phyloP scores from a whole-genome alignment of 148 eudicot genomes.

The Rhododendron ferrugineum region DNA sequence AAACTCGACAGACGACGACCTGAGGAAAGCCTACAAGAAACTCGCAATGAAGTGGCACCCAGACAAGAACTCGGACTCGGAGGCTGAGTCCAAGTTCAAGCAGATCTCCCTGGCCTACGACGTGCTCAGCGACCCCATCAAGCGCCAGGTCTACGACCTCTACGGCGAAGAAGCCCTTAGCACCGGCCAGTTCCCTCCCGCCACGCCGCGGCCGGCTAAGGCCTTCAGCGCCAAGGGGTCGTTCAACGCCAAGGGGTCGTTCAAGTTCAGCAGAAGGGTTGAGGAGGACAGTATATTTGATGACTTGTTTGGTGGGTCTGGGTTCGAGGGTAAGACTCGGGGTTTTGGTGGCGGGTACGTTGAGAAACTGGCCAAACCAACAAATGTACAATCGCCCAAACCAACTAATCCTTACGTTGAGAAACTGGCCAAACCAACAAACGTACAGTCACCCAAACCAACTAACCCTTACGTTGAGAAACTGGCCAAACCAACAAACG shows the following conservation, averaged over 20 bases:
- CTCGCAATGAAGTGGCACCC: constrained; percentile 97
- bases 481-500: neutral
- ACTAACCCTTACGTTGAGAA: neutral
- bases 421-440: neutral
- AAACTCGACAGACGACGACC: constrained; percentile 47
- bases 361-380: neutral
- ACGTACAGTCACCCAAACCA: neutral
- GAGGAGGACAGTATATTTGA: constrained; percentile 39
- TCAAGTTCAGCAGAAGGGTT: constrained; percentile 26
- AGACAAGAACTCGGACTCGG: constrained; percentile 55
- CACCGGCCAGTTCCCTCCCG: constrained; percentile 29
- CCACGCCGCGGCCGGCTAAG: constrained; percentile 19
- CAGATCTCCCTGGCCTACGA: constrained; percentile 88
- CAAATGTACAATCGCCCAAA: neutral
- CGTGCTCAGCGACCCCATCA: constrained; percentile 56
- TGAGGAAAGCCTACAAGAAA: constrained; percentile 64
- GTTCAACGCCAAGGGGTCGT: constrained; percentile 2
- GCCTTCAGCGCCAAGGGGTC: neutral
- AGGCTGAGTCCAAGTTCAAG: constrained; percentile 83
- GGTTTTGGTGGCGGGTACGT: constrained; percentile 1
- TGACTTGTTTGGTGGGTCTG: constrained; percentile 48
- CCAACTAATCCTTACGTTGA: neutral
- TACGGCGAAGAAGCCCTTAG: constrained; percentile 65
- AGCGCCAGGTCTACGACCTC: constrained; percentile 78
- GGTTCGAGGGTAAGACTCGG: constrained; percentile 11